Base-by-base conservation (phyloP, 1,139 yeast genomes). In the Geotrichum klebahnii region DNA sequence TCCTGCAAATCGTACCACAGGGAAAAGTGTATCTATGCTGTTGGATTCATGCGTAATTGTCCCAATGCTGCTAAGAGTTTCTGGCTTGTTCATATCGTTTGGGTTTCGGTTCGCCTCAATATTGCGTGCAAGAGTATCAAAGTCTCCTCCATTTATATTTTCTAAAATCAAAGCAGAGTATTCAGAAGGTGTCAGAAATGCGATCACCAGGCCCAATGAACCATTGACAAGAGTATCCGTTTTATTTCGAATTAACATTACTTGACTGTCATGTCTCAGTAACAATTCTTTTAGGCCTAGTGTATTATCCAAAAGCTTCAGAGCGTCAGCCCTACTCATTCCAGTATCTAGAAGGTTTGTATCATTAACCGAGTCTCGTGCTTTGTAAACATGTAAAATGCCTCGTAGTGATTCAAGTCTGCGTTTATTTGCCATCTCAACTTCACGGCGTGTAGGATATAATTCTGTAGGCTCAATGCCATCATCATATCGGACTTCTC, bases 401-500 rank as follows among this genome's bases (percentile, higher is more conserved):
- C 54, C 54, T 14, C 44, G 40, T 5, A 82, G 61, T 0, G 64
- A 62, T 0, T 71, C 67, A 52, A 89, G 69, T 53, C 89, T 73
- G 32, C 70, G 57, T 28, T 71, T 64, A 61, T 89, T 89, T 1
- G 95, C 88, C 20, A 66, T 55, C 44, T 81, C 84, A 2, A 89
- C 97, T 61, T 87, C 94, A 32, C 73, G 68, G 58, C 94, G 74
- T 0, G 87, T 80, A 0, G 96, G 85, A 61, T 76, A 88, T 39
- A 87, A 69, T 62, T 84, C 94, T 0, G 95, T 85, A 4, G 96
- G 95, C 56, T 75, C 81, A 22, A 88, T 79, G 0, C 90, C 92
- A 66, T 87, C 96, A 0, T 70, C 68, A 60, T 84, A 87, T 0
- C 55, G 55, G 1, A 86, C 79, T 1, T 70, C 69, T 55, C 92